Evolutionary conservation across 2,329 filamentous ascomycete genomes (phyloP).

Genomic region (Neofusicoccum sp.): DNA sequence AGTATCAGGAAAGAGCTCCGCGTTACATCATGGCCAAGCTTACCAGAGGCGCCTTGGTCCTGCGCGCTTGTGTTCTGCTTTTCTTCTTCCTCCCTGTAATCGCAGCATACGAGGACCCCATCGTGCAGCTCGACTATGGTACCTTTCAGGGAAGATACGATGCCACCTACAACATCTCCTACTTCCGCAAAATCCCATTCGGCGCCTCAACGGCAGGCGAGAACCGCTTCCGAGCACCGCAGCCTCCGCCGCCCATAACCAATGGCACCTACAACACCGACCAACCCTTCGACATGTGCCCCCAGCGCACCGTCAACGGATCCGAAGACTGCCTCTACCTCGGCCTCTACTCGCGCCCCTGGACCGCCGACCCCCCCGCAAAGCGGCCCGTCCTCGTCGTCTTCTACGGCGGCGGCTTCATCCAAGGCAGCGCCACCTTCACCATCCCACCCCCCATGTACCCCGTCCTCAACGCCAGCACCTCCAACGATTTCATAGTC

Average conservation of each 20-base stretch:
- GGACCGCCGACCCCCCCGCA: constrained; percentile 40
- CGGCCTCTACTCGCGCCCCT: constrained; percentile 59
- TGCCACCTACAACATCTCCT: constrained; percentile 54
- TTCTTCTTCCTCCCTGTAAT: neutral
- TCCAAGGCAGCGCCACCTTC: constrained; percentile 57
- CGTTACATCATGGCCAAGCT: neutral
- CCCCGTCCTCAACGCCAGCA: constrained; percentile 57
- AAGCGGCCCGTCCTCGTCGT: constrained; percentile 58
- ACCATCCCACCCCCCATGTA: constrained; percentile 56
- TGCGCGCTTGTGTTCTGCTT: neutral
- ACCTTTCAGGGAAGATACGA: constrained; percentile 55
- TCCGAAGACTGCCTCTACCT: constrained; percentile 64
- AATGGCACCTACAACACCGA: constrained; percentile 56
- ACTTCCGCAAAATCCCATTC: constrained; percentile 62
- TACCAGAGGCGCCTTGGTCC: neutral
- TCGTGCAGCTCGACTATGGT: constrained; percentile 34
- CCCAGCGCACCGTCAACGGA: constrained; percentile 54
- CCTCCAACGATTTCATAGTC: constrained; percentile 51
- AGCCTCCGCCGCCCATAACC: constrained; percentile 53
- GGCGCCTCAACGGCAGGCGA: constrained; percentile 57
- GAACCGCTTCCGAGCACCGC: constrained; percentile 61
- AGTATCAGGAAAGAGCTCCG: neutral
- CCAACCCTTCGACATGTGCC: constrained; percentile 57
- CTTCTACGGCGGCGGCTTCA: constrained; percentile 63
- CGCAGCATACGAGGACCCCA: constrained; percentile 4